Evolutionary conservation across 2,329 filamentous ascomycete genomes (phyloP), one percentile per base, ranked within the genome.

Genomic region (Claviceps africana): DNA sequence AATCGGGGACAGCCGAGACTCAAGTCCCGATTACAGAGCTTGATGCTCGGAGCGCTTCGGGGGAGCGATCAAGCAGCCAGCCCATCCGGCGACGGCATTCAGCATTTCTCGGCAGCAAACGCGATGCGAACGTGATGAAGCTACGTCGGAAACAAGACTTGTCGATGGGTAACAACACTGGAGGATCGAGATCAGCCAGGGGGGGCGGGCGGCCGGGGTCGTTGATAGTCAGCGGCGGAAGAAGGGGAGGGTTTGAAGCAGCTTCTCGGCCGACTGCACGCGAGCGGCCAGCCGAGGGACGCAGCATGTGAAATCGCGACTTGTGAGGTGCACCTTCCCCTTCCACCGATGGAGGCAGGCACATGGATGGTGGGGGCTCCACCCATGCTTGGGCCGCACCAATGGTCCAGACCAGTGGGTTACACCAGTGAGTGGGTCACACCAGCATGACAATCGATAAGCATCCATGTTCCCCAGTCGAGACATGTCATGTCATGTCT

Each of bases 251-350:
- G 13, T 13, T 7, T 7, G 33, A 37, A 37, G 13, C 33, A 37
- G 33, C 33, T 37, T 37, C 33, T 37, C 33, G 33, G 33, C 33
- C 47, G 35, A 31, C 11, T 25, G n/a, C n/a, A n/a, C n/a, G 43
- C 40, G 50, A 40, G 31, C 44, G 17, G 25, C 51, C 21, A 48
- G 50, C 53, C 50, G 51, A 53, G 51, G 51, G 39, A 54, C n/a
- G 31, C 39, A 44, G 37, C 51, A 53, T 50, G 51, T 53, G 51
- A 50, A 50, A 10, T 48, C 25, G n/a, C n/a, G n/a, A n/a, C n/a
- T 30, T 15, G 10, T 13, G n/a, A 33, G 17, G 11, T 11, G 45
- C 30, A 47, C 21, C 42, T 43, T 19, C 21, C 21, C n/a, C n/a
- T n/a, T n/a, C n/a, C n/a, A n/a, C n/a, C n/a, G n/a, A n/a, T n/a